Percentiles rank a stretch among this genome's conserved stretches.
phyloP scores from a whole-genome alignment of 305 asterid genomes.

The Fraxinus albicans region DNA sequence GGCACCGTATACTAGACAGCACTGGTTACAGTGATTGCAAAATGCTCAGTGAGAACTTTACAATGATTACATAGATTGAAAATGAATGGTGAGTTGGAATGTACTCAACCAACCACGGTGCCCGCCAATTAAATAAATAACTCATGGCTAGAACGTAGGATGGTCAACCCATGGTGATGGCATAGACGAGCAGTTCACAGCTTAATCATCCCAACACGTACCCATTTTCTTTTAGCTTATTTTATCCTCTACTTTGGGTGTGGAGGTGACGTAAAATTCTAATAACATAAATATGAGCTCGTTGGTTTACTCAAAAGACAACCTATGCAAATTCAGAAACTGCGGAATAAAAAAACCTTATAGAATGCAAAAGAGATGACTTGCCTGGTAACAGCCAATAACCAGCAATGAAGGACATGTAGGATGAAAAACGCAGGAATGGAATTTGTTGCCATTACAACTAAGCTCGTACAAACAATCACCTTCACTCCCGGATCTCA shows the following conservation, averaged over 20 bases:
- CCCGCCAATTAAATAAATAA: neutral
- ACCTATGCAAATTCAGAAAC: neutral
- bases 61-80: neutral
- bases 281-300: neutral
- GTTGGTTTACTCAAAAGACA: neutral
- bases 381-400: constrained; percentile 95
- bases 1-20: neutral
- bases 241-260: neutral
- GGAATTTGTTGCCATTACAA: constrained; percentile 82
- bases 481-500: constrained; percentile 83
- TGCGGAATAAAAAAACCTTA: neutral
- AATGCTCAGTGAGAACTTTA: neutral
- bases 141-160: neutral
- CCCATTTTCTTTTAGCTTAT: neutral
- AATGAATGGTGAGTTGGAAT: neutral
- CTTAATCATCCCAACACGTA: neutral
- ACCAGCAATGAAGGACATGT: constrained; percentile 74
- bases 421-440: constrained; percentile 95
- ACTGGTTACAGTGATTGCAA: neutral
- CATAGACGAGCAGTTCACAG: neutral
- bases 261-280: neutral
- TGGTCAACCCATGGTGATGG: neutral
- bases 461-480: constrained; percentile 83
- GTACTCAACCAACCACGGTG: neutral
- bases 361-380: constrained; percentile 10